Base-by-base conservation (phyloP, 2,329 filamentous ascomycete species). In the Teratosphaeria nubilosa region DNA sequence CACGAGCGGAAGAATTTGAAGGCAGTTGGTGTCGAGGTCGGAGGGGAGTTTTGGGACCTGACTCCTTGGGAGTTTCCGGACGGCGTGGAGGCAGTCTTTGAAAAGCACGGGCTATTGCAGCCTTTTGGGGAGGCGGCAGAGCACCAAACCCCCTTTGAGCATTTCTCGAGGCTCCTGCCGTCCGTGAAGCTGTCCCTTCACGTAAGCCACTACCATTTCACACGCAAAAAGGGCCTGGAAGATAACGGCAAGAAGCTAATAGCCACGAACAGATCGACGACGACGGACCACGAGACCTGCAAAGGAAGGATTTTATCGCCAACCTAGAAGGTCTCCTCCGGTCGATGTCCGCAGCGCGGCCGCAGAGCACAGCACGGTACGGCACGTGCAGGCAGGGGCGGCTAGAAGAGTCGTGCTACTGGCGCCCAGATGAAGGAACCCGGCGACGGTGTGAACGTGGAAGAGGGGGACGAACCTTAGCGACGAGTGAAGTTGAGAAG, bases 121-220 rank as follows among this genome's bases (percentile, higher is more conserved):
- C 34, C 34, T 13, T 55, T 52, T 22, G 58, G 58, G 60, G 60
- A 57, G 41, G 4, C 5, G 16, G n/a, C 11, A 9, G 41, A 10
- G 20, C 5, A 11, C 20, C 41, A 10, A 5, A 48, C 16, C 9
- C n/a, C n/a, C 5, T 48, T 48, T 16, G 16, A 22, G 41, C 41
- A 48, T n/a, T 48, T 48, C n/a, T 16, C 41, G 6, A 20, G 41
- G 9, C 41, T 48, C n/a, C 41, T 16, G 20, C 20, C 41, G 41
- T 48, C 41, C n/a, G 16, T 22, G 41, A 22, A 48, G 3, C 41
- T 48, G 16, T 22, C 16, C 16, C 41, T 48, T 48, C 41, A 48
- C 41, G 41, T 48, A 48, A 48, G 41, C 41, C n/a, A 20, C n/a
- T 22, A n/a, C 41, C 5, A 48, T 9, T n/a, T 48, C 20, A 37